Conservation (phyloP, 176 grass and related monocot genomes). For the Oryza longistaminata region DNA sequence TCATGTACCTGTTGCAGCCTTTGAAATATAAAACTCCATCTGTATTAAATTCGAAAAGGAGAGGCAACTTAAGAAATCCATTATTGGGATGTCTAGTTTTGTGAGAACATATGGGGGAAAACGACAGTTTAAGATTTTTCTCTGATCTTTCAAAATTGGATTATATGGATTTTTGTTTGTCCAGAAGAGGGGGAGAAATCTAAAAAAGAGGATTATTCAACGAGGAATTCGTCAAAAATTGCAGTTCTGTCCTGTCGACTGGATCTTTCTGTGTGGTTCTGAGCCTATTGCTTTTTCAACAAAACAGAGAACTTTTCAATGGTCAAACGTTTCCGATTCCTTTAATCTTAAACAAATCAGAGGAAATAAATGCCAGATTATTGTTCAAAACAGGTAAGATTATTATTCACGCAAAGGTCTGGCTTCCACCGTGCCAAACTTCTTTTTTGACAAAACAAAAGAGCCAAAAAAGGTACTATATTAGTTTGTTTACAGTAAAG, state of each 20-base stretch:
- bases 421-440: background rate
- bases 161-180: background rate
- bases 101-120: background rate
- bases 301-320: conserved; percentile 35
- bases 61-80: background rate
- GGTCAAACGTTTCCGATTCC: background rate
- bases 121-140: background rate
- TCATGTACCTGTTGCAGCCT: background rate
- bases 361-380: background rate
- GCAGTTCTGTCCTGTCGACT: conserved; percentile 4
- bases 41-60: background rate
- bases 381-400: conserved; percentile 33
- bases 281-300: background rate
- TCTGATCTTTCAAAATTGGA: background rate
- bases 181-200: conserved; percentile 24
- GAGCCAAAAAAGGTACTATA: too few relatives aligned
- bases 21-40: background rate
- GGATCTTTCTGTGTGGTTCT: conserved; percentile 6
- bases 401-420: background rate
- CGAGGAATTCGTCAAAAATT: conserved; percentile 28
- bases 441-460: background rate
- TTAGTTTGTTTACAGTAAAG: background rate
- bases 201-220: conserved; percentile 32
- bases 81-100: background rate
- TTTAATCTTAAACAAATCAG: conserved; percentile 10